Base-by-base conservation (phyloP, 805 yeast species). In the Candida lessepsii region DNA sequence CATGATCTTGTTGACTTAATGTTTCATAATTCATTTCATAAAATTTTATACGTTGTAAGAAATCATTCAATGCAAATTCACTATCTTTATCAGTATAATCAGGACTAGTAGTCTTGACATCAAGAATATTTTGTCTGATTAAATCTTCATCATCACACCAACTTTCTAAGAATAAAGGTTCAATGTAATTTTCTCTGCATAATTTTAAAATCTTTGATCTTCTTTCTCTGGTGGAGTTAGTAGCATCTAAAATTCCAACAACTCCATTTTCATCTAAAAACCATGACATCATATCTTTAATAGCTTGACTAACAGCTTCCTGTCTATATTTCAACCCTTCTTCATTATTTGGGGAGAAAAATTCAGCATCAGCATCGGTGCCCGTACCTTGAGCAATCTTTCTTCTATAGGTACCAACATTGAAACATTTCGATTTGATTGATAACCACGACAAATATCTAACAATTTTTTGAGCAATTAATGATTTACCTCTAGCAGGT, bases 211-310 rank as follows among this genome's bases (percentile, higher is more conserved):
- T 76, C 69, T 75, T 67, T 18, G 70, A 70, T 50, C 99, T 74
- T 53, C 95, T 76, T 33, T 72, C 78, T 44, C 73, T 67, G 3
- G 96, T 89, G 26, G 89, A 82, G 61, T 91, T 90, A 2, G 96
- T 88, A 18, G 96, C 97, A 63, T 93, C 99, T 42, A 91, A 70
- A 5, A 93, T 86, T 0, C 96, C 98, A 31, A 93, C 98, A 18
- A 83, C 84, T 11, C 96, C 96, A 44, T 79, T 73, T 39, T 84
- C 87, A 13, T 81, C 78, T 25, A 73, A 69, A 57, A 86, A 87
- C 98, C 98, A 93, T 33, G 75, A 64, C 75, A 89, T 73, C 83
- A 91, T 84, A 53, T 88, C 96, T 4, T 66, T 53, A 33, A 87
- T 73, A 2, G 97, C 96, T 29, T 64, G 63, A 27, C 76, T 72